Evolutionary conservation across 352 stramenopile species (phyloP), one percentile per base, ranked within the genome.

Genomic region (Achlya hypogyna): DNA sequence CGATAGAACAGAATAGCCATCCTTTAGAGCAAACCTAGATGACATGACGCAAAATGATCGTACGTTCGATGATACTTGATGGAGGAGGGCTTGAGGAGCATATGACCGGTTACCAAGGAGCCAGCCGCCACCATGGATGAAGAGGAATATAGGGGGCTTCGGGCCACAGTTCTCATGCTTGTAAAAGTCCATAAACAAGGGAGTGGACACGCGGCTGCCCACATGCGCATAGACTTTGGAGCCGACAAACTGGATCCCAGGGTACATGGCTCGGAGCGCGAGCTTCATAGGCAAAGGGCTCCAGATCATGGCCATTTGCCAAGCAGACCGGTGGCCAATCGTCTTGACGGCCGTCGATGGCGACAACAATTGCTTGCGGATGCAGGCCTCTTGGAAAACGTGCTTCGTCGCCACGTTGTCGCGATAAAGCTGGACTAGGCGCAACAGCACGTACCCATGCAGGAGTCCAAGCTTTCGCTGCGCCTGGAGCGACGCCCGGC

Each of bases 91-190:
- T 16, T 87, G 63, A 14, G 78, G 78, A 9, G 78, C 74, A 28
- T 71, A 74, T 25, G 74, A 52, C 0, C 78, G 78, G 22, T 74
- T 80, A 56, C 83, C 82, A 64, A 89, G 72, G 59, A 90, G 69
- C 83, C 83, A 91, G 5, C 73, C 81, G n/a, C 83, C 83, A n/a
- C 83, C 83, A 65, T 91, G 83, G 53, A 91, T 79, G 62, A 89
- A 91, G 28, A 91, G 53, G 29, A 91, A 32, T 49, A 91, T 85
- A 0, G 83, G 83, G n/a, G 82, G 78, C 22, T 88, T 88, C 10
- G 71, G 69, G 4, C 76, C 77, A 22, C 72, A 71, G 51, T 79
- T 66, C 28, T 53, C 66, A 58, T 84, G 75, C 59, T 82, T 86
- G 75, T 86, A 91, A 32, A 91, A 77, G 52, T 91, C 81, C 83